Evolutionary conservation across 2,329 filamentous ascomycete species (phyloP), one percentile per base, ranked within the genome.

Genomic region (Venturia effusa): DNA sequence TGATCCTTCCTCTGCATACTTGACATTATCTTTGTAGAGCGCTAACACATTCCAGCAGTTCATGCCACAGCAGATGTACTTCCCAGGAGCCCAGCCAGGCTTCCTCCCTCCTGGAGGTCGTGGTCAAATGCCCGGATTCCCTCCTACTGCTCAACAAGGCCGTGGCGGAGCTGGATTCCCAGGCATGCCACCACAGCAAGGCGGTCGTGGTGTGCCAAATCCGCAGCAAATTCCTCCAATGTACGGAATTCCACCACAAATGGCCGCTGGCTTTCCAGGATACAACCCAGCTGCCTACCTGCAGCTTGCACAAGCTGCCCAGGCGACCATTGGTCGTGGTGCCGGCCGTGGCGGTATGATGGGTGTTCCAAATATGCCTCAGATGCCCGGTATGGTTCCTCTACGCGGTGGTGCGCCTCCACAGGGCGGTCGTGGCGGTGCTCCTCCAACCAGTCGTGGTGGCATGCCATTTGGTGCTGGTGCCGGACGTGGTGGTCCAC

Each of bases 51-150:
- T 41, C 24, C 64, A 88, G 79, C 88, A 89, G 75, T 91, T 84
- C 83, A 93, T 96, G 84, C 90, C 90, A 75, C 87, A 90, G 65
- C 88, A 89, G 68, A 92, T 97, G 80, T 97, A 94, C 84, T 96
- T 96, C 76, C 89, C 90, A 68, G 89, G 89, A 62, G 86, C 91
- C 78, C 85, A 91, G 80, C 86, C 87, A 68, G 71, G 73, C 68
- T 82, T 84, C 76, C 80, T 84, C 71, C 79, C 83, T 68, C 78
- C 78, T 66, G 79, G 74, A 67, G 81, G 81, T 72, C 83, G 83
- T 73, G 83, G 83, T 67, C 83, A 84, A 69, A 81, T 86, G 76
- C 81, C 82, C 59, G 51, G 51, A 19, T 87, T 86, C 79, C 79
- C 82, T 72, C 88, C 89, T 65, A 84, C 83, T 70, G 87, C 87